These are phyloP conservation scores for Rhizoctonia solani DNA, from an alignment of 1,284 basidiomycete genomes.

Conservation along the genomic window DNA sequence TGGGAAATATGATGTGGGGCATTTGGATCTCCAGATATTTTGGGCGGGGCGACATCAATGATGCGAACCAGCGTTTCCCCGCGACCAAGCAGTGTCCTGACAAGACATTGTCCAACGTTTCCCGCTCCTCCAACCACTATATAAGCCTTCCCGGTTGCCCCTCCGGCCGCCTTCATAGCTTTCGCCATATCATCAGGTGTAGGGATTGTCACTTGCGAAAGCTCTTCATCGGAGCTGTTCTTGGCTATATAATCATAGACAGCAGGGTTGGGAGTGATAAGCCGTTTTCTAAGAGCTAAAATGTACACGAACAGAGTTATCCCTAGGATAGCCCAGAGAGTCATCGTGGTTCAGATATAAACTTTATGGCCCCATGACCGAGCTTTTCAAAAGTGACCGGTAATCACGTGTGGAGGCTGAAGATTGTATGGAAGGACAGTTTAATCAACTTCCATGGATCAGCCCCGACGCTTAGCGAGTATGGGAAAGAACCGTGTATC, in stretches of 20 bases:
- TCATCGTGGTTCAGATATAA: background rate
- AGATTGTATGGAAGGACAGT: too few species aligned
- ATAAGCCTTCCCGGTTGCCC: constrained; percentile 12
- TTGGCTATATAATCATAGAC: background rate
- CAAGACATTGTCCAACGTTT: constrained; percentile 4
- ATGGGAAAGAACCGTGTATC: too few species aligned
- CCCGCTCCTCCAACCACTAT: constrained; percentile 20
- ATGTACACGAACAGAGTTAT: background rate
- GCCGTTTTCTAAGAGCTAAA: background rate
- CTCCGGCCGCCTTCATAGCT: background rate
- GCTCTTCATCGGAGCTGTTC: constrained; percentile 2
- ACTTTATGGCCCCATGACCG: background rate
- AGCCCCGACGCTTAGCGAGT: too few species aligned
- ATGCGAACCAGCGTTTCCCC: constrained; percentile 20
- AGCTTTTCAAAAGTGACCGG: too few species aligned
- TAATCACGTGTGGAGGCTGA: background rate
- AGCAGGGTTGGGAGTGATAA: constrained; percentile 1
- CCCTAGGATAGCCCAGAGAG: background rate
- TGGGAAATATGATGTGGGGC: background rate
- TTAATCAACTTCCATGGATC: too few species aligned
- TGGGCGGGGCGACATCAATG: constrained; percentile 8
- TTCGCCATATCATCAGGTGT: constrained; percentile 21
- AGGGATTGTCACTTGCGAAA: constrained; percentile 1
- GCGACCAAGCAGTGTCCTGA: constrained; percentile 7
- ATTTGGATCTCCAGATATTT: background rate